phyloP scores from a whole-genome alignment of 108 stramenopile species.

The Mayamaea pseudoterrestris region DNA sequence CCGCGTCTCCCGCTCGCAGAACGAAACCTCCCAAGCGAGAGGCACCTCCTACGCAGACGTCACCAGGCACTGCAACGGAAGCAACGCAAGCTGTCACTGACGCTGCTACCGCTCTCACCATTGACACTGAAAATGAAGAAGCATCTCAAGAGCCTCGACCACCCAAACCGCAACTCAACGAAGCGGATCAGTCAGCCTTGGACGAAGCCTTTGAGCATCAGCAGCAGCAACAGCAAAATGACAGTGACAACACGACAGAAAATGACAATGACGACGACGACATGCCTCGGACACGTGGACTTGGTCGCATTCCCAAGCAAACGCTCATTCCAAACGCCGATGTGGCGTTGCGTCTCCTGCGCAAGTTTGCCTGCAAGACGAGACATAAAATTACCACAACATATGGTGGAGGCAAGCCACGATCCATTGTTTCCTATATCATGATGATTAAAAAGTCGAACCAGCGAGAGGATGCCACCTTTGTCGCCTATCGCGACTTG shows the following conservation, averaged over 20 bases:
- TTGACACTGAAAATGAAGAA: too few species aligned
- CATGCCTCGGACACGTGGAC: not conserved
- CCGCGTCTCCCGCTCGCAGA: too few species aligned
- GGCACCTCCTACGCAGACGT: too few species aligned
- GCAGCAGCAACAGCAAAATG: not conserved
- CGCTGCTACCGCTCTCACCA: too few species aligned
- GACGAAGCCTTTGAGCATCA: conserved; percentile 5
- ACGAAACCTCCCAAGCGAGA: too few species aligned
- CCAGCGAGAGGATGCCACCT: conserved; percentile 19
- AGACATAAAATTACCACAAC: conserved; percentile 25
- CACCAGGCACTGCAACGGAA: too few species aligned
- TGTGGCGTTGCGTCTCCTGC: conserved; percentile 42
- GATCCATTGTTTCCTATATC: conserved; percentile 28
- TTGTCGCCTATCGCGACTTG: conserved; percentile 34
- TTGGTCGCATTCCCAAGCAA: conserved; percentile 8
- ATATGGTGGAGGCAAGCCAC: conserved; percentile 43
- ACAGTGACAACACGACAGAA: not conserved
- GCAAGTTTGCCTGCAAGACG: conserved; percentile 60
- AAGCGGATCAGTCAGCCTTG: not conserved
- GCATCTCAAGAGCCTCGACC: too few species aligned
- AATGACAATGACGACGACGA: not conserved
- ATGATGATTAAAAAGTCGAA: conserved; percentile 15
- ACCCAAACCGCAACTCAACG: too few species aligned
- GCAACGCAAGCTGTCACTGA: too few species aligned
- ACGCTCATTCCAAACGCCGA: conserved; percentile 51